Evolutionary conservation across 306 rosid species (phyloP).

Genomic region (Hylodesmum podocarpum): DNA sequence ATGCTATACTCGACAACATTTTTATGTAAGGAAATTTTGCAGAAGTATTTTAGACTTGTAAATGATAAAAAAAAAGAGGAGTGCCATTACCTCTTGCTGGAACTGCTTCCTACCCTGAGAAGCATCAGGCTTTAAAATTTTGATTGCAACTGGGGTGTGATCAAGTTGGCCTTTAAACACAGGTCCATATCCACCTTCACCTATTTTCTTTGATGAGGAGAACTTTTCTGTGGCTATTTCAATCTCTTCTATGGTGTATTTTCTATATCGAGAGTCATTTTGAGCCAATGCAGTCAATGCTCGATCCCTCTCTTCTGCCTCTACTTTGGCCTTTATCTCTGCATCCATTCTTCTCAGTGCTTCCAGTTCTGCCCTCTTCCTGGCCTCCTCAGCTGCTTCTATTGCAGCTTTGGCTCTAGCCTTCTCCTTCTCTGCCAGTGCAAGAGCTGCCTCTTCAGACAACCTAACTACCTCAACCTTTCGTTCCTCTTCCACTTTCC

Average conservation of each 20-base stretch:
- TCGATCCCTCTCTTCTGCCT: constrained; percentile 72
- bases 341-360: constrained; percentile 67
- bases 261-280: constrained; percentile 66
- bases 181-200: constrained; percentile 99
- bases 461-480: constrained; percentile 63
- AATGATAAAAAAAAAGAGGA: not conserved
- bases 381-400: constrained; percentile 80
- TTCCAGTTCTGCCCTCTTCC: constrained; percentile 78
- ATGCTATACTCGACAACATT: not conserved
- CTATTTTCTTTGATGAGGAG: constrained; percentile 55
- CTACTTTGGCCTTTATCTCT: constrained; percentile 72
- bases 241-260: constrained; percentile 77
- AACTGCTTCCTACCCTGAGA: constrained; percentile 92
- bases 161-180: constrained; percentile 83
- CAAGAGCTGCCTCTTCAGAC: constrained; percentile 87
- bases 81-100: constrained; percentile 71
- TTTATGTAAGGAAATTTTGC: not conserved
- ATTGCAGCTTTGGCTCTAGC: constrained; percentile 83
- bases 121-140: constrained; percentile 86
- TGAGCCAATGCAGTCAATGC: constrained; percentile 53
- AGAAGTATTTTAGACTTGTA: not conserved
- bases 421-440: constrained; percentile 85
- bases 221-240: constrained; percentile 70
- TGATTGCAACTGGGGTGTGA: constrained; percentile 92
- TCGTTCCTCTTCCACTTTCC: constrained; percentile 72